Base-by-base conservation (phyloP, 345 rosid genomes). In the Acer campestre region DNA sequence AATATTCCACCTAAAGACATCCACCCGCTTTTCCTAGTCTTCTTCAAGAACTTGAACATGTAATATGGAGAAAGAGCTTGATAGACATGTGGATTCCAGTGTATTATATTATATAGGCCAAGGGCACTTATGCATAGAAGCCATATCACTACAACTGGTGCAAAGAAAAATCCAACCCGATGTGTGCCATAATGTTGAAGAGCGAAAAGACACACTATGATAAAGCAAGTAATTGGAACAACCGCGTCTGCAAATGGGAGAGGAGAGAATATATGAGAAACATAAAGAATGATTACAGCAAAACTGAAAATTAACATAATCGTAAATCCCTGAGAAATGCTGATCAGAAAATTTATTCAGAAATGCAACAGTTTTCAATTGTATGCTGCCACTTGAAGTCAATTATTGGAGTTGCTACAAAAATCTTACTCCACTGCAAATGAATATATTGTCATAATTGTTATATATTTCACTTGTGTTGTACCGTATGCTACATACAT, bases 161-260 rank as follows among this genome's bases (percentile, higher is more conserved):
- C 99, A 66, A 97, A 97, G 72, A 93, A 83, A 85, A 93, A 89
- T 61, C 98, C 98, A 61, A 94, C 89, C 49, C 94, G 88, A 79
- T 97, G 99, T 0, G 99, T 94, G 78, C 99, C 99, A 53, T 89
- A 97, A 81, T 97, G 99, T 76, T 97, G 99, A 76, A 97, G 98
- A 67, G 98, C 93, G 75, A 97, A 97, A 75, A 97, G 95, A 75
- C 99, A 94, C 79, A 91, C 89, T 79, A 97, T 80, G 82, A 94
- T 97, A 89, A 97, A 89, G 88, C 99, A 97, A 77, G 96, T 89
- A 44, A 97, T 97, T 48, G 98, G 99, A 85, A 97, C 80, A 69
- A 94, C 97, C 0, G 98, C 99, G 76, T 97, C 99, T 97, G 93
- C 91, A 83, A 66, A 56, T 13, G 67, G 56, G 63, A 27, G 64